Base-by-base conservation (phyloP, 2,329 filamentous ascomycete genomes). In the Fusarium cyanostomum region DNA sequence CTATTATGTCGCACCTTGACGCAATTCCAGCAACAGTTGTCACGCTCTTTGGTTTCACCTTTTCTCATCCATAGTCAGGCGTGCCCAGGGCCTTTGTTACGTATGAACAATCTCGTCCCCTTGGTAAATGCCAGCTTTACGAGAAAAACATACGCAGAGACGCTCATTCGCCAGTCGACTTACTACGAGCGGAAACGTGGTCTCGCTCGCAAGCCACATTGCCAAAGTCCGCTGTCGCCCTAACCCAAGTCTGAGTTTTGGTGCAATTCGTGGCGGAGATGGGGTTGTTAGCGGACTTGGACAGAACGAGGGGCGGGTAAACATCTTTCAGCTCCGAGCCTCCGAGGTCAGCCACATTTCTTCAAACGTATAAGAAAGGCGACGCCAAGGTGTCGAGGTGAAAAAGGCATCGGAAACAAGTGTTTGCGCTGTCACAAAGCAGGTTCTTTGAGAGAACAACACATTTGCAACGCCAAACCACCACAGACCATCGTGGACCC, bases 241-340 rank as follows among this genome's bases (percentile, higher is more conserved):
- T 21, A 21, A 21, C 21, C 6, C 6, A 6, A 6, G 4, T 21
- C 21, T 6, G 21, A 21, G 4, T 21, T 21, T 21, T 21, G 21
- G 21, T 21, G 21, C 21, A 21, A 21, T 21, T 21, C 21, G 21
- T 21, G 21, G 21, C 21, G 21, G 21, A 21, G 21, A 21, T 21
- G 21, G 21, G 21, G 21, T 6, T 21, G 21, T 6, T 21, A 21
- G 27, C n/a, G 12, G 33, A 31, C 33, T 37, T 48, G 26, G 12
- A 15, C 35, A 15, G 12, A 28, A 35, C 44, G 44, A 35, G 44
- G 44, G 31, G n/a, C 31, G 34, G 24, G 27, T 50, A 39, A 50
- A 34, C 46, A 31, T 41, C 31, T 50, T 50, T 50, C 46, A 50
- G 46, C 46, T 50, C 46, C 27, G 35, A 50, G 16, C 13, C 10